These are phyloP conservation scores for Silene uniflora DNA, from an alignment of 148 eudicot species.

Conservation along the genomic window DNA sequence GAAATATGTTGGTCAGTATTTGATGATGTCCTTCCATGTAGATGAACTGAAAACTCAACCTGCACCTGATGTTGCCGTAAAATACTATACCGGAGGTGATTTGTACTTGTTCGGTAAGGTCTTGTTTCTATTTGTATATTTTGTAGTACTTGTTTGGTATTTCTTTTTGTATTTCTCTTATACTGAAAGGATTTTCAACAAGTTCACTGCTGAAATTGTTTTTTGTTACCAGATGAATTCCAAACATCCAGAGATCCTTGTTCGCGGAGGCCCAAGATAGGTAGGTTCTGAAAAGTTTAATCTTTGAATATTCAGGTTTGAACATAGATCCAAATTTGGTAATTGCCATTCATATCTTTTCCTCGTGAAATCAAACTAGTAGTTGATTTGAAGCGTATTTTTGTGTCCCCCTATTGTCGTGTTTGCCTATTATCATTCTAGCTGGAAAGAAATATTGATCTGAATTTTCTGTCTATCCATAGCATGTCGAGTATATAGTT, in stretches of 20 bases:
- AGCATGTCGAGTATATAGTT: neutral
- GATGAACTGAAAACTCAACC: constrained; percentile 75
- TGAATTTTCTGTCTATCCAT: neutral
- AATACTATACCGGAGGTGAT: constrained; percentile 85
- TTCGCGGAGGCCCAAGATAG: constrained; percentile 85
- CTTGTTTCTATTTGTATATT: constrained; percentile 16
- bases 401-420: neutral
- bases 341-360: neutral
- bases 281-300: constrained; percentile 25
- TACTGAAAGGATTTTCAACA: neutral
- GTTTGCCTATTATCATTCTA: neutral
- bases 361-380: neutral
- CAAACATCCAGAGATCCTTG: constrained; percentile 86
- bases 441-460: neutral
- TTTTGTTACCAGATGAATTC: constrained; percentile 70
- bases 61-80: constrained; percentile 79
- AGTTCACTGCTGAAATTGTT: constrained; percentile 8
- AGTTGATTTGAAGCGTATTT: neutral
- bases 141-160: neutral
- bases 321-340: neutral
- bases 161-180: too few relatives aligned
- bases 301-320: neutral
- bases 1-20: neutral
- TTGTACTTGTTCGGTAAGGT: constrained; percentile 91
- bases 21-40: constrained; percentile 23